Evolutionary conservation across 1,284 basidiomycete genomes (phyloP), one percentile per base, ranked within the genome.

Genomic region (Leccinum fallax): DNA sequence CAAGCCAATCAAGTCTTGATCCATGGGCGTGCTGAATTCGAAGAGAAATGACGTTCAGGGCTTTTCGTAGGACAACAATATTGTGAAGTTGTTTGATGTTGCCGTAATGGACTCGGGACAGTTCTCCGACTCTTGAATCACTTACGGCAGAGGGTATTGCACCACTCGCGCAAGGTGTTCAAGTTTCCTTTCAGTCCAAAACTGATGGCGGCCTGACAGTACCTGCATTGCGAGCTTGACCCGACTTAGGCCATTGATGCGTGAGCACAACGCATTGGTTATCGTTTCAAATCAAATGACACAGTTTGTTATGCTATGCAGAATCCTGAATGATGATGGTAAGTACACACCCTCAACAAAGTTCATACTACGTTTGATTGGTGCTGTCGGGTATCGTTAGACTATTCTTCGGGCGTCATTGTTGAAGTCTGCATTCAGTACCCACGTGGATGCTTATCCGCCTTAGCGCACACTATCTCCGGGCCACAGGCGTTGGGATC

Each of bases 401-500:
- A 87, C n/a, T 88, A 87, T 66, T 74, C 83, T 21, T 75, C 89
- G 15, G 83, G 81, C 1, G 71, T 85, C 40, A 72, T 85, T 19
- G 62, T 89, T 0, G 78, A 87, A 40, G 81, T 86, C 15, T 83
- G 81, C 59, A 78, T 84, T 9, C 75, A 80, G 60, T 71, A 82
- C 57, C 86, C 85, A 87, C 67, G 73, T 70, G 19, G 86, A 89
- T 64, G 82, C 83, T 5, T 34, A 74, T 88, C 36, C 83, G 88
- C 68, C 71, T 86, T 55, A 84, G 83, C 4, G 84, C 84, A 2
- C 83, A 88, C 65, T 90, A 79, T 66, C 74, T 87, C 43, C 77
- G 79, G 40, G 74, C 82, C 1, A 79, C 83, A 2, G 69, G 73
- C 1, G 62, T 74, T 3, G 74, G 28, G 28, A 30, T 30, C 28